phyloP scores from a whole-genome alignment of 768 basidiomycete species.

The Punctularia strigosozonata region DNA sequence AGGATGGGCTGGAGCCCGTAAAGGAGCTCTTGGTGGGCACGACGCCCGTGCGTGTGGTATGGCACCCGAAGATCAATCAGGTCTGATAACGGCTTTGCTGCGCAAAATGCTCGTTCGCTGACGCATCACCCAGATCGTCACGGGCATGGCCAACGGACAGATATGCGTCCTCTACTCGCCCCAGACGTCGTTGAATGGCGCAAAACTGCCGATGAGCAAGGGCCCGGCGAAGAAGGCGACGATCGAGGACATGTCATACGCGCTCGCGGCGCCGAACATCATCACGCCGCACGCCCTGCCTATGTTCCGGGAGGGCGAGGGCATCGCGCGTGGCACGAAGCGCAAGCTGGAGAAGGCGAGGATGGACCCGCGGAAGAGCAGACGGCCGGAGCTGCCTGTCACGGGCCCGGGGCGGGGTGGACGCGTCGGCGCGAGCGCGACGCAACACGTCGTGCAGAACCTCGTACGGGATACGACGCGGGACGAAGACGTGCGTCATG shows the following conservation, averaged over 20 bases:
- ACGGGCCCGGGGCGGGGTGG: constrained; percentile 90
- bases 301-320: constrained; percentile 78
- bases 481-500: constrained; percentile 92
- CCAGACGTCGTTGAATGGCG: constrained; percentile 79
- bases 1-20: constrained; percentile 55
- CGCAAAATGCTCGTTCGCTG: neutral
- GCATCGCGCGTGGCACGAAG: constrained; percentile 66
- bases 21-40: constrained; percentile 59
- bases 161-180: constrained; percentile 92
- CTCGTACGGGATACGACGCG: constrained; percentile 83
- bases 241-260: constrained; percentile 82
- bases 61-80: constrained; percentile 99
- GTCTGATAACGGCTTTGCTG: constrained; percentile 23
- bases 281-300: constrained; percentile 86
- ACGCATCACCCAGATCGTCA: constrained; percentile 50
- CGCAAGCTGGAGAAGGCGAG: constrained; percentile 85
- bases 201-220: constrained; percentile 79
- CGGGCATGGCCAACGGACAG: constrained; percentile 79
- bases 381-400: constrained; percentile 85
- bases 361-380: constrained; percentile 83
- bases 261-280: constrained; percentile 76
- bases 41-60: constrained; percentile 80
- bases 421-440: constrained; percentile 91
- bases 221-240: constrained; percentile 75
- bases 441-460: constrained; percentile 93